A percentile compares a stretch with the other conserved stretches of the same genome.
Conservation (phyloP, 768 basidiomycete species). For the Boletus reticuloceps region DNA sequence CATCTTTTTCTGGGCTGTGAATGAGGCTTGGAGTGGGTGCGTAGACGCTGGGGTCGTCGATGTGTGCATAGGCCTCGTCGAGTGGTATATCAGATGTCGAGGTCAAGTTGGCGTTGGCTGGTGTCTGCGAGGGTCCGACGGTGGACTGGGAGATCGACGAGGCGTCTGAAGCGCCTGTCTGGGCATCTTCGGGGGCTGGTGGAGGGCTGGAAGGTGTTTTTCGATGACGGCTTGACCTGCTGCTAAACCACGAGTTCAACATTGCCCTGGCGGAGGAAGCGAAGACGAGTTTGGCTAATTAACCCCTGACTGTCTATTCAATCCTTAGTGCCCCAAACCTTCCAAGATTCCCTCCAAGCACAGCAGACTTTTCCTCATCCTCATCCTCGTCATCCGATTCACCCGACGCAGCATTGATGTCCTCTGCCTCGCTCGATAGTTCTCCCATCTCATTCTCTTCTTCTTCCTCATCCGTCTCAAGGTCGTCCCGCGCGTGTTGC, state of each 20-base stretch:
- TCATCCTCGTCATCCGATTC: slow-evolving; percentile 22
- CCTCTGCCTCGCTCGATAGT: slow-evolving; percentile 11
- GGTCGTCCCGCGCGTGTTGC: slow-evolving; percentile 22
- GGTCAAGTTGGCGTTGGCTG: slow-evolving; percentile 10
- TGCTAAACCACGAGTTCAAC: slow-evolving; percentile 32
- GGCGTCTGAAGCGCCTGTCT: slow-evolving; percentile 8
- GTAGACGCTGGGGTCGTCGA: slow-evolving; percentile 26
- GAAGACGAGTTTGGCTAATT: slow-evolving; percentile 7
- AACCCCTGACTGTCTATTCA: slow-evolving; percentile 15
- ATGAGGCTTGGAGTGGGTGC: slow-evolving; percentile 15
- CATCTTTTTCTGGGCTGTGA: slow-evolving; percentile 12
- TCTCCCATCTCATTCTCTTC: slow-evolving; percentile 23
- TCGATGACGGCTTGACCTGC: slow-evolving; percentile 25
- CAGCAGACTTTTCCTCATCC: neutral
- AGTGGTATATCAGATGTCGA: slow-evolving; percentile 20
- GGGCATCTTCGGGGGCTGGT: neutral
- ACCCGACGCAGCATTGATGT: slow-evolving; percentile 4
- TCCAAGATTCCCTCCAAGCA: slow-evolving; percentile 10
- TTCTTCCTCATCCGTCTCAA: slow-evolving; percentile 32
- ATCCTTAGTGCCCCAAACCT: slow-evolving; percentile 34
- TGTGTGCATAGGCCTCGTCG: slow-evolving; percentile 23
- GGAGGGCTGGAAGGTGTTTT: slow-evolving; percentile 2
- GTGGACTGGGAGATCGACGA: slow-evolving; percentile 19
- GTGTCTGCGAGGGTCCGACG: slow-evolving; percentile 12
- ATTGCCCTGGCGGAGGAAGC: slow-evolving; percentile 4